Evolutionary conservation across 495 filamentous ascomycete genomes (phyloP).

Genomic region (Collariella sp.): DNA sequence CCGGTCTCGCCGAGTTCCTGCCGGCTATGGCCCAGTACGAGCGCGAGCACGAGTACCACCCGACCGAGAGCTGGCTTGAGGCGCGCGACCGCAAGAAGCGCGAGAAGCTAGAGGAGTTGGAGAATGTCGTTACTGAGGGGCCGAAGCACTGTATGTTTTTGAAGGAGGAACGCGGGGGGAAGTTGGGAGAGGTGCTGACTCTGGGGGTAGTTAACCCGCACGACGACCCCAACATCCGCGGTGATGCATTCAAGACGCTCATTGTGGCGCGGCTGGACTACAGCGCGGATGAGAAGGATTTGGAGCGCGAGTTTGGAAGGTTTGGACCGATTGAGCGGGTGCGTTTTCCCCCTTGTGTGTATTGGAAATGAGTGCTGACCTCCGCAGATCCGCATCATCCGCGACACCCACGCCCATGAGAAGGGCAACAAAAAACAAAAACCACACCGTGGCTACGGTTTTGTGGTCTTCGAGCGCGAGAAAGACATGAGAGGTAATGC

Average conservation of each 20-base stretch:
- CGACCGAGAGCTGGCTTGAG: conserved; percentile 91
- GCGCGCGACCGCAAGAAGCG: conserved; percentile 65
- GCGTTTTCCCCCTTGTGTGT: conserved; percentile 22
- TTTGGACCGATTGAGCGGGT: conserved; percentile 94
- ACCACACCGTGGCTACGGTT: conserved; percentile 84
- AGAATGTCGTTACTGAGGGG: conserved; percentile 57
- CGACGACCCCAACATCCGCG: conserved; percentile 75
- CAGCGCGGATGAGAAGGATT: conserved; percentile 76
- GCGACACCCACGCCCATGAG: conserved; percentile 54
- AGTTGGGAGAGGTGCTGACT: background rate
- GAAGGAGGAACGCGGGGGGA: conserved; percentile 2
- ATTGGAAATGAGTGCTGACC: conserved; percentile 4
- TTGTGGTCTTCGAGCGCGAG: conserved; percentile 94
- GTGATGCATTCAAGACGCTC: conserved; percentile 90
- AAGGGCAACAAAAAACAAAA: conserved; percentile 74
- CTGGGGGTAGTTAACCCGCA: conserved; percentile 51
- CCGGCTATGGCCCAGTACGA: conserved; percentile 59
- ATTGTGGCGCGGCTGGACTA: conserved; percentile 88
- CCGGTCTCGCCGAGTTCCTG: conserved; percentile 66
- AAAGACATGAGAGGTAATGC: conserved; percentile 98
- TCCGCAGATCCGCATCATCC: conserved; percentile 79
- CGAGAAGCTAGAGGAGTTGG: conserved; percentile 62
- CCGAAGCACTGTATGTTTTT: conserved; percentile 52
- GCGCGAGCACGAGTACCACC: conserved; percentile 62
- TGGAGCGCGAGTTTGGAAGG: conserved; percentile 89